These are phyloP conservation scores for Vigna radiata DNA, from an alignment of 306 rosid species.

Conservation along the genomic window DNA sequence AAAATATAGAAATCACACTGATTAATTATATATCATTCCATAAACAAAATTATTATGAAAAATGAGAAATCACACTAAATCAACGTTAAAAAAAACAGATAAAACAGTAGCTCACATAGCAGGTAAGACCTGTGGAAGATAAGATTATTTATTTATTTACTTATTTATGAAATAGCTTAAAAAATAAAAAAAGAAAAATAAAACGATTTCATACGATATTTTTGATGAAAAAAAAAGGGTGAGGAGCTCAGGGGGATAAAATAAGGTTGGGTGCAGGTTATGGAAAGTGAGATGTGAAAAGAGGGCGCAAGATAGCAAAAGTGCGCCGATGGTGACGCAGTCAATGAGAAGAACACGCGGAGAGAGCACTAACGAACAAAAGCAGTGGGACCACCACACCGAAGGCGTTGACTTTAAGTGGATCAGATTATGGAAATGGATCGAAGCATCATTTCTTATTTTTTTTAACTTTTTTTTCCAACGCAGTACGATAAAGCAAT, in stretches of 20 bases:
- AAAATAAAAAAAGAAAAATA: no score
- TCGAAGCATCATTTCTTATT: background rate
- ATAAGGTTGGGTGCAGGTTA: background rate
- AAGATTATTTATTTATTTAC: no score
- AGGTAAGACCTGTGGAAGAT: no score
- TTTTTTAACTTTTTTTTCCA: background rate
- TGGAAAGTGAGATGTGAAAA: background rate
- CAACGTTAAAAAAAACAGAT: no score
- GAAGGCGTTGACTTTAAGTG: slow-evolving; percentile 68
- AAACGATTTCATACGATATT: no score
- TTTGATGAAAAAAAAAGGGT: background rate
- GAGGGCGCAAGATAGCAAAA: slow-evolving; percentile 54
- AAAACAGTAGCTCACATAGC: no score
- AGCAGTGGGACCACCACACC: slow-evolving; percentile 53
- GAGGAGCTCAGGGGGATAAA: slow-evolving; percentile 6
- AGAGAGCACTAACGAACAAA: slow-evolving; percentile 46
- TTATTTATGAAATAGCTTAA: no score
- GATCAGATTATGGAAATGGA: slow-evolving; percentile 15
- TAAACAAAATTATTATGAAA: no score
- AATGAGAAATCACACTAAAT: no score
- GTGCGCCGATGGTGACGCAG: slow-evolving; percentile 50
- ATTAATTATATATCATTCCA: no score
- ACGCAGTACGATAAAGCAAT: slow-evolving; percentile 11
- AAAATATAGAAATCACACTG: no score
- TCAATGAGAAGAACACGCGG: slow-evolving; percentile 56